Evolutionary conservation across 768 basidiomycete genomes (phyloP).

Genomic region (Fomitopsis pulvina): DNA sequence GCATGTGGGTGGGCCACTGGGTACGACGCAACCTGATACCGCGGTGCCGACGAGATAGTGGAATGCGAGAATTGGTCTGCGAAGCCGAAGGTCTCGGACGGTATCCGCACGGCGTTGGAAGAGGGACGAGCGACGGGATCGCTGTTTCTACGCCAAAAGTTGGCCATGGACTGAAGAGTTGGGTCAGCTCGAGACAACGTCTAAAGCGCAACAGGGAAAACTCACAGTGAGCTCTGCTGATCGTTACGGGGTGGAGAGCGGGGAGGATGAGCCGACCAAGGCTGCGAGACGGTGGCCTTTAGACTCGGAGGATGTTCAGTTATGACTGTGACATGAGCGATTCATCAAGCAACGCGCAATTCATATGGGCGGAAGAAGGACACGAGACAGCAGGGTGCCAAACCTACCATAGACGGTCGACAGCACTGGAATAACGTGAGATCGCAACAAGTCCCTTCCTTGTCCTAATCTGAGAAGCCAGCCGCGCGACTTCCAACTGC

Average conservation of each 20-base stretch:
- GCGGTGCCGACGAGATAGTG: conserved; percentile 8
- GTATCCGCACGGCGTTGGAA: not conserved
- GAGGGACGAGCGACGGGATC: conserved; percentile 4
- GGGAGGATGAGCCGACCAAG: conserved; percentile 7
- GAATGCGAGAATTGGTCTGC: not conserved
- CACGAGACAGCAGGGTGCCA: conserved; percentile 21
- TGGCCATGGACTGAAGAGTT: not conserved
- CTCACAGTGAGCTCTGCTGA: conserved; percentile 2
- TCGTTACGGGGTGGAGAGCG: not conserved
- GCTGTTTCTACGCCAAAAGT: conserved; percentile 2
- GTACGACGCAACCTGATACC: conserved; percentile 13
- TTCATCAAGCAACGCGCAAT: conserved; percentile 17
- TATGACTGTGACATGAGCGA: conserved; percentile 18
- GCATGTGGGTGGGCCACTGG: conserved; percentile 11
- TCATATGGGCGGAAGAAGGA: conserved; percentile 13
- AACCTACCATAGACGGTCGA: conserved; percentile 17
- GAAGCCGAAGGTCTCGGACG: not conserved
- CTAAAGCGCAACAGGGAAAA: not conserved
- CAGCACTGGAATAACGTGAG: conserved; percentile 9
- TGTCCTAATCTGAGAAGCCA: conserved; percentile 10
- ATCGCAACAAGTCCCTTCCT: conserved; percentile 1
- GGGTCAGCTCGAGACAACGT: conserved; percentile 5
- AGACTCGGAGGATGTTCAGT: conserved; percentile 13
- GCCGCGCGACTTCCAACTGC: conserved; percentile 11
- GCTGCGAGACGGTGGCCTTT: conserved; percentile 15